Evolutionary conservation across 2,329 filamentous ascomycete species (phyloP).

Genomic region (Sphaerulina populicola): DNA sequence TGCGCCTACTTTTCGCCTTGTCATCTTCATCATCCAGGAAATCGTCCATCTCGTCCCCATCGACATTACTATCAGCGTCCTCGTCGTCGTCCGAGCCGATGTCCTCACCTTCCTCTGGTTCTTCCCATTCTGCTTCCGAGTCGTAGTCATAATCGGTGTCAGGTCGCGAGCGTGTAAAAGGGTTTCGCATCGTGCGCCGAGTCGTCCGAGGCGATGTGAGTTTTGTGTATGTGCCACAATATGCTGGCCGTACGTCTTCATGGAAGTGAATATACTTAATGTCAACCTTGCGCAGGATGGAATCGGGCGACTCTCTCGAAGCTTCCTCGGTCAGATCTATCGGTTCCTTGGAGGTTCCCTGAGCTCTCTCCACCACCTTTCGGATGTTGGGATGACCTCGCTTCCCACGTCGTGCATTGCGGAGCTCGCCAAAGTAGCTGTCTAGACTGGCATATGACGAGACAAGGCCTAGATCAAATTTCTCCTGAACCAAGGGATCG

Average conservation of each 20-base stretch:
- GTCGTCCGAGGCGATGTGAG: conserved; percentile 41
- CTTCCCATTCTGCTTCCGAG: conserved; percentile 76
- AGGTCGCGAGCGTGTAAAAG: conserved; percentile 46
- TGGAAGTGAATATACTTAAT: conserved; percentile 56
- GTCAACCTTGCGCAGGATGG: conserved; percentile 40
- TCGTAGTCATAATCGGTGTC: conserved; percentile 75
- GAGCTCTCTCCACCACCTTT: conserved; percentile 37
- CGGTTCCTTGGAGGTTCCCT: conserved; percentile 36
- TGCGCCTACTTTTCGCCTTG: conserved; percentile 52
- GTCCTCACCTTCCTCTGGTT: conserved; percentile 61
- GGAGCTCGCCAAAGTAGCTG: conserved; percentile 17
- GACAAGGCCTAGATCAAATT: conserved; percentile 27
- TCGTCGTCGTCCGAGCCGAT: conserved; percentile 57
- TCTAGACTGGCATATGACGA: conserved; percentile 16
- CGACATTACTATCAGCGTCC: conserved; percentile 61
- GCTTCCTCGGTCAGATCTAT: conserved; percentile 39
- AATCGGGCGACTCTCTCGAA: conserved; percentile 16
- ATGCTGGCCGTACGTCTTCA: conserved; percentile 58
- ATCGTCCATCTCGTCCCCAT: conserved; percentile 78
- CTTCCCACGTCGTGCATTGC: conserved; percentile 17
- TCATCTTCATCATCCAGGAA: conserved; percentile 79
- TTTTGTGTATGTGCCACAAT: conserved; percentile 64
- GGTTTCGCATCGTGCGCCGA: conserved; percentile 48
- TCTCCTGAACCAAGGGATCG: conserved; percentile 25
- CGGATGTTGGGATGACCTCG: conserved; percentile 17